Conservation (phyloP, 2,329 filamentous ascomycete genomes). For the Geoglossum cookeanum region DNA sequence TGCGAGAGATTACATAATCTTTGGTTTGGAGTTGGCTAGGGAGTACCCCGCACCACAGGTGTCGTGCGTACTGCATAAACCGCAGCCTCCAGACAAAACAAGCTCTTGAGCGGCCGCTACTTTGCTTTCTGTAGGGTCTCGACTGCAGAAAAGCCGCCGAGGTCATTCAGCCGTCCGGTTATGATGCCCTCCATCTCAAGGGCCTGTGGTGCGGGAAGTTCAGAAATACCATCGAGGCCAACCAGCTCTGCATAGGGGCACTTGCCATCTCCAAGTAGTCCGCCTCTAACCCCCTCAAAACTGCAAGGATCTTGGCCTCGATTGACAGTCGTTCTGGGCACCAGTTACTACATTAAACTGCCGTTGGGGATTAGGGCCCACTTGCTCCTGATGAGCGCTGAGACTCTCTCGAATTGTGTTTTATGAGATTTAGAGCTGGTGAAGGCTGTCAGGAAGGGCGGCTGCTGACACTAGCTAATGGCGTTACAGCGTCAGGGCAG, state of each 20-base stretch:
- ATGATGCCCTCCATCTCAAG: not conserved
- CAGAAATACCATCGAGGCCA: not conserved
- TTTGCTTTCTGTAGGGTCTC: not conserved
- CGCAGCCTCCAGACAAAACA: not conserved
- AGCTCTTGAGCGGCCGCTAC: not conserved
- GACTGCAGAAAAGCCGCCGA: not conserved
- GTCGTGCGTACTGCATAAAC: too few relatives aligned
- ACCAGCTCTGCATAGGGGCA: not conserved
- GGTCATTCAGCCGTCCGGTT: not conserved
- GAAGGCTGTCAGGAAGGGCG: not conserved
- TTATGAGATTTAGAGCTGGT: not conserved
- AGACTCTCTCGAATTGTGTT: not conserved
- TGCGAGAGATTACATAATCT: not conserved
- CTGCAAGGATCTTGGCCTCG: not conserved
- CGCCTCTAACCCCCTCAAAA: not conserved
- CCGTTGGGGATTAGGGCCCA: not conserved
- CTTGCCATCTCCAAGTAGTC: not conserved
- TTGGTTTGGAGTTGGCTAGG: not conserved
- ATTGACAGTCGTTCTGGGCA: not conserved
- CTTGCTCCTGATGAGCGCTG: not conserved
- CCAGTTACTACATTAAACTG: not conserved
- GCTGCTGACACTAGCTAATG: not conserved
- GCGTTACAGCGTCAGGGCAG: not conserved
- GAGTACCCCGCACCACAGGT: too few relatives aligned
- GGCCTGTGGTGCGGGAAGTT: not conserved